Evolutionary conservation across 345 rosid genomes (phyloP).

Genomic region (Ricinus communis): DNA sequence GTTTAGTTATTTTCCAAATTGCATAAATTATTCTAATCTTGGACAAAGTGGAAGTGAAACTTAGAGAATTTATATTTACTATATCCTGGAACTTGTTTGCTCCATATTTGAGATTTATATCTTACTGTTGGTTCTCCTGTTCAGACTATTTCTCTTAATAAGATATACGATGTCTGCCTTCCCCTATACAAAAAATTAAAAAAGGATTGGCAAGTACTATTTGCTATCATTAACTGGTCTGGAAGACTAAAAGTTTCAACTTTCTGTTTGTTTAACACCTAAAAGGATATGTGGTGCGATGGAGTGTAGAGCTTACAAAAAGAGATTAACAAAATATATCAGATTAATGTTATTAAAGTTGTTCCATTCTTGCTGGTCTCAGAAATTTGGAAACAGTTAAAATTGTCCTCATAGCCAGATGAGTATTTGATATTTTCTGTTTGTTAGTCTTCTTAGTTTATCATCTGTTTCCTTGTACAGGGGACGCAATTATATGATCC

Average conservation of each 20-base stretch:
- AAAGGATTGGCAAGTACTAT: background rate
- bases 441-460: slow-evolving; percentile 14
- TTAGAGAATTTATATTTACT: background rate
- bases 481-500: slow-evolving; percentile 97
- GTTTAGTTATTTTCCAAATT: slow-evolving; percentile 5
- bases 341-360: background rate
- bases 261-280: background rate
- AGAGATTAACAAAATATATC: background rate
- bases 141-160: background rate
- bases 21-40: background rate
- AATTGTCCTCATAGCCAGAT: background rate
- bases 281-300: background rate
- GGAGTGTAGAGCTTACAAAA: slow-evolving; percentile 4
- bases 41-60: slow-evolving; percentile 2
- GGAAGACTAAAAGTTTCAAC: background rate
- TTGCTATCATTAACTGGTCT: background rate
- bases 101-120: background rate
- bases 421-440: background rate
- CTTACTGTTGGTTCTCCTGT: background rate
- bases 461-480: slow-evolving; percentile 41
- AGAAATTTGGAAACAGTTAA: background rate
- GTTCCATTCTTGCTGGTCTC: background rate
- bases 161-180: background rate
- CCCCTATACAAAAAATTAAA: background rate
- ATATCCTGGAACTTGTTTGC: background rate